Conservation (phyloP, 179 eudicot species). For the Silene vulgaris region DNA sequence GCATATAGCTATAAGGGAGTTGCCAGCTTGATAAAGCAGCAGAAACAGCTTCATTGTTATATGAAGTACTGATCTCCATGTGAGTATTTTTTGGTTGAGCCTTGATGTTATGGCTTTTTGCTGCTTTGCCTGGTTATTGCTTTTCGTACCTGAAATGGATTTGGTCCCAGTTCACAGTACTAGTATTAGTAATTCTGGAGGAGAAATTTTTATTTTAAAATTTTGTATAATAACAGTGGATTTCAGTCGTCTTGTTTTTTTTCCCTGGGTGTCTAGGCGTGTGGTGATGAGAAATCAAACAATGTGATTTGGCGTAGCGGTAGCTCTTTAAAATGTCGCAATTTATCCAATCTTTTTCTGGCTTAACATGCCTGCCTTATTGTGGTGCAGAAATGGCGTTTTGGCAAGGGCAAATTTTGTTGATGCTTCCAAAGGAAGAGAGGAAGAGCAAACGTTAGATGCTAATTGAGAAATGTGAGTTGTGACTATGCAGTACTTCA, state of each 20-base stretch:
- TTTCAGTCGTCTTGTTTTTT: not conserved
- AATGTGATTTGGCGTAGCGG: not conserved
- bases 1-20: slow-evolving; percentile 14
- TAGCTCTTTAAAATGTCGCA: not conserved
- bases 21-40: slow-evolving; percentile 11
- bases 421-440: slow-evolving; percentile 22
- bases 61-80: not conserved
- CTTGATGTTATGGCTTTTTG: slow-evolving; percentile 19
- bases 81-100: not conserved
- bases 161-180: not conserved
- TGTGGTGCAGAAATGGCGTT: slow-evolving; percentile 16
- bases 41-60: not conserved
- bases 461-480: not conserved
- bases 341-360: not conserved
- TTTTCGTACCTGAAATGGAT: not conserved
- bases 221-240: not conserved
- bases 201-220: too few relatives aligned
- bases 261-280: too few relatives aligned
- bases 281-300: not conserved
- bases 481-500: slow-evolving; percentile 20
- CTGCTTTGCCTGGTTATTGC: slow-evolving; percentile 5
- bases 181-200: not conserved
- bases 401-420: not conserved
- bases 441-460: slow-evolving; percentile 5
- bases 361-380: slow-evolving; percentile 4